Percentiles rank a stretch among this genome's conserved stretches.
Evolutionary conservation across 495 filamentous ascomycete genomes (phyloP).

Genomic region (Penicillium soppii): DNA sequence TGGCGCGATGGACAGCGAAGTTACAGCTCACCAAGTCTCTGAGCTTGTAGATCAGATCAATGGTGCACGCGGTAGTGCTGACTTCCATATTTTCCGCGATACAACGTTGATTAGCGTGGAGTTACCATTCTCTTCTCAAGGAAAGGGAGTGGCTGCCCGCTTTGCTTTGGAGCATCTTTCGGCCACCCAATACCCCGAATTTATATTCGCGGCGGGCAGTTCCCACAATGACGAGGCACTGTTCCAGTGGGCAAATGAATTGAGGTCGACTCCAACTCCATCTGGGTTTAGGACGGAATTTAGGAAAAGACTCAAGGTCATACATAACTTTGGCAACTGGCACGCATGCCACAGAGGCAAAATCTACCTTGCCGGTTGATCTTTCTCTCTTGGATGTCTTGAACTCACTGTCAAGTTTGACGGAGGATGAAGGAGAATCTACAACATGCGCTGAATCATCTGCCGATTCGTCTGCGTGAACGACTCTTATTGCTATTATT

Average conservation of each 20-base stretch:
- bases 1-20: conserved; percentile 64
- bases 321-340: conserved; percentile 71
- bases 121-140: conserved; percentile 73
- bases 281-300: conserved; percentile 34
- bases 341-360: conserved; percentile 35
- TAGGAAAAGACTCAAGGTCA: conserved; percentile 38
- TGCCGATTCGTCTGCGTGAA: too few relatives aligned
- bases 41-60: conserved; percentile 88
- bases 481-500: too few relatives aligned
- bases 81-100: conserved; percentile 73
- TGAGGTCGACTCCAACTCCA: conserved; percentile 29
- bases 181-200: conserved; percentile 51
- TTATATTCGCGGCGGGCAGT: conserved; percentile 78
- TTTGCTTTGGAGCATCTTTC: conserved; percentile 52
- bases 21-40: conserved; percentile 68
- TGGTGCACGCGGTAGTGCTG: conserved; percentile 72
- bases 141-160: conserved; percentile 53
- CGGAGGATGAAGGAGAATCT: not conserved
- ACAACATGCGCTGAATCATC: too few relatives aligned
- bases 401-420: not conserved
- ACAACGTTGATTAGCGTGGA: conserved; percentile 72
- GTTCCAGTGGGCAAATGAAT: conserved; percentile 80
- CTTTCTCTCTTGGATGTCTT: conserved; percentile 13
- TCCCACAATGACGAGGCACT: conserved; percentile 80
- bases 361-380: conserved; percentile 20